phyloP scores from a whole-genome alignment of 2,329 filamentous ascomycete species.

The Reticulascus tulasneorum region DNA sequence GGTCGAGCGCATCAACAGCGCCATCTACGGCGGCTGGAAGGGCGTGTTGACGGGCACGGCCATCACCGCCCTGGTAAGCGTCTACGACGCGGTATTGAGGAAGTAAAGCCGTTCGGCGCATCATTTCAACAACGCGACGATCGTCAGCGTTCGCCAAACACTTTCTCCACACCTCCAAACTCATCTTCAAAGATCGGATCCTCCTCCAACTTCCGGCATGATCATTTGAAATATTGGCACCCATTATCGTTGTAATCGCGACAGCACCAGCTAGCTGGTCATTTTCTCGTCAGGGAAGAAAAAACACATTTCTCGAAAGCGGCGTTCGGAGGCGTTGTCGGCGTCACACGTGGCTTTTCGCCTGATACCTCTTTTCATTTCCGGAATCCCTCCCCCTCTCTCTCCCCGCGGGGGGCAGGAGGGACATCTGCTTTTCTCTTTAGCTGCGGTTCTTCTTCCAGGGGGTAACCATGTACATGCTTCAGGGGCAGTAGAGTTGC shows the following conservation, averaged over 20 bases:
- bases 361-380: constrained; percentile 12
- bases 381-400: too few species aligned
- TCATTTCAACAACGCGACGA: neutral
- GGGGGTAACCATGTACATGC: too few species aligned
- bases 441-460: too few species aligned
- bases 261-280: neutral
- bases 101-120: constrained; percentile 40
- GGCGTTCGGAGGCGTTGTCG: constrained; percentile 15
- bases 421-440: too few species aligned
- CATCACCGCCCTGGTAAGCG: constrained; percentile 63
- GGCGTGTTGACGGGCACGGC: constrained; percentile 65
- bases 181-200: neutral
- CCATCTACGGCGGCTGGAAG: constrained; percentile 68
- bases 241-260: neutral
- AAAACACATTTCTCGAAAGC: constrained; percentile 8
- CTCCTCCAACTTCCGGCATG: neutral
- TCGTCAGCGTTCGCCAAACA: neutral
- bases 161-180: neutral
- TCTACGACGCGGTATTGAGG: constrained; percentile 75
- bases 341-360: constrained; percentile 11
- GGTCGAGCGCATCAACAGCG: constrained; percentile 59
- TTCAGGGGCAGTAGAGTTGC: too few species aligned
- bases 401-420: too few species aligned
- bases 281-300: constrained; percentile 1
- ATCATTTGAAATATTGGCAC: neutral